These are phyloP conservation scores for Fusarium bactridioides DNA, from an alignment of 2,329 filamentous ascomycete species.

Conservation along the genomic window DNA sequence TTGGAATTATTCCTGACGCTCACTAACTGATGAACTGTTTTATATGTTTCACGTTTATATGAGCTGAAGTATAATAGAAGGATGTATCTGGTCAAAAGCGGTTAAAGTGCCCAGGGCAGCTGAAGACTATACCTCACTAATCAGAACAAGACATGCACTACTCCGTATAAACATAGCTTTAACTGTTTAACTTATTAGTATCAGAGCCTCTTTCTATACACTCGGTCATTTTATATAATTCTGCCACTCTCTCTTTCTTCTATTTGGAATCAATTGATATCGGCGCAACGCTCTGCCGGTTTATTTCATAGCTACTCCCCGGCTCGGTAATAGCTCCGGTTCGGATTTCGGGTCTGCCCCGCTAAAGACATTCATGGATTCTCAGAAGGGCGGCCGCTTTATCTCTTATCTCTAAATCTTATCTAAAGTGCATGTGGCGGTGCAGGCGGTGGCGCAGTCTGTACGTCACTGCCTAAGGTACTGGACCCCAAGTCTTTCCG, in stretches of 20 bases:
- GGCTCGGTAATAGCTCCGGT: constrained; percentile 29
- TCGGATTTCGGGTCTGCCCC: constrained; percentile 12
- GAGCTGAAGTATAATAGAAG: neutral
- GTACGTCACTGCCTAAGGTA: constrained; percentile 13
- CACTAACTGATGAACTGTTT: neutral
- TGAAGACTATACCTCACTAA: neutral
- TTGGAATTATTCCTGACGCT: constrained; percentile 11
- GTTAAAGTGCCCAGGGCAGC: neutral
- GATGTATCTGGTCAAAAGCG: constrained; percentile 6
- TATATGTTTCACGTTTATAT: neutral
- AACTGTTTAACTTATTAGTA: neutral
- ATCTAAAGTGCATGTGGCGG: neutral
- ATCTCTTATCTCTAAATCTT: constrained; percentile 7
- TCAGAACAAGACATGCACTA: neutral
- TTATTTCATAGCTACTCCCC: constrained; percentile 8
- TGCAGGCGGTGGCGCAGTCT: neutral
- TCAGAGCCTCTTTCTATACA: neutral
- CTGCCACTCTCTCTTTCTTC: neutral
- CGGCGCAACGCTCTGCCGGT: constrained; percentile 12
- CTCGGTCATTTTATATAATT: constrained; percentile 11
- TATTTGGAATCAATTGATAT: constrained; percentile 18
- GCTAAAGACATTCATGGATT: neutral
- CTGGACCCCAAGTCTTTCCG: neutral
- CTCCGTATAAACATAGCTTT: neutral
- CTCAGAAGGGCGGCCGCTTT: neutral